Base-by-base conservation (phyloP, 2,329 filamentous ascomycete genomes). In the Arachnomyces sp. region DNA sequence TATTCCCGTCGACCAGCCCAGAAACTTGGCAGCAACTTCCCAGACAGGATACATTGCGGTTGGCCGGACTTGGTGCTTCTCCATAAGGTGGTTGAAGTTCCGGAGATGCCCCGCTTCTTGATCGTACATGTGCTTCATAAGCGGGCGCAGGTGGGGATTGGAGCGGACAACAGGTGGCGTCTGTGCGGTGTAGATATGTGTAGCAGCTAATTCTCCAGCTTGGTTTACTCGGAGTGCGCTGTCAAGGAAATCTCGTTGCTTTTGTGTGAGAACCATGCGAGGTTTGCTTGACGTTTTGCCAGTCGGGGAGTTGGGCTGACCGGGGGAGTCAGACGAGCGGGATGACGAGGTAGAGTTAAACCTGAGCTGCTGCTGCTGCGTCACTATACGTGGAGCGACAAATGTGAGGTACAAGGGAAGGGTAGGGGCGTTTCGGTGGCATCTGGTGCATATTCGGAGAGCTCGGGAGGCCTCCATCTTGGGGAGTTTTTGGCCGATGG, bases 41-140 rank as follows among this genome's bases (percentile, higher is more conserved):
- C 92, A 98, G 2, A 95, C 48, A 0, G 92, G 92, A 56, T 93
- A 94, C 69, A 98, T 82, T 9, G 83, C 85, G 0, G 92, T 95
- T 0, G 92, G 92, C 0, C 92, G 84, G 38, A 98, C 80, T 42
- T 88, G 86, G 63, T 96, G 92, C 55, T 81, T 83, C 13, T 84
- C 79, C 3, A 96, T 71, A 17, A 96, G 74, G 2, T 70, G 55
- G 63, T 94, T 94, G 74, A 96, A 98, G 28, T 81, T 92, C 3
- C 69, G 64, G 52, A 96, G 80, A 64, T 98, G 92, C 7, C 79
- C 82, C 9, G 78, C 87, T 70, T 98, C 92, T 62, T 98, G 92
- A 55, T 92, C 86, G 70, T 94, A 89, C 92, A 98, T 98, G 73
- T 96, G 92, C 53, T 81, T 78, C 87, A 98, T 94, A 25, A 96